Conservation (phyloP, 2,329 filamentous ascomycete genomes). For the Epichloe uncinata region DNA sequence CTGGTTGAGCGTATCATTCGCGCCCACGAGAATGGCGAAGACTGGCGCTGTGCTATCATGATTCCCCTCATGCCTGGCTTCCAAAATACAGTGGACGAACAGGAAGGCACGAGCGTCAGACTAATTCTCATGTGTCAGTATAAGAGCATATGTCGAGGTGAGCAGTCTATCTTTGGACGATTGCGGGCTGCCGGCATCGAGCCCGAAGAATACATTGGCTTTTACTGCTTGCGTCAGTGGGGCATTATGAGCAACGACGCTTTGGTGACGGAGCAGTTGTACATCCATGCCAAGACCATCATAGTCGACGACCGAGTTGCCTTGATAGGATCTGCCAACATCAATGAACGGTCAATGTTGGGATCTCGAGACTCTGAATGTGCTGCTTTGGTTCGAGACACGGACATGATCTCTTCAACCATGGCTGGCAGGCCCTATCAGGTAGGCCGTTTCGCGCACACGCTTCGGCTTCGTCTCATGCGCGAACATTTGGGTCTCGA, state of each 20-base stretch:
- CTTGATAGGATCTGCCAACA: constrained; percentile 94
- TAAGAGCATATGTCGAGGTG: constrained; percentile 86
- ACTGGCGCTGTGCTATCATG: constrained; percentile 80
- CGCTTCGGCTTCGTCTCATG: constrained; percentile 86
- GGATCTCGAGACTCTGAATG: constrained; percentile 86
- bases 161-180: constrained; percentile 81
- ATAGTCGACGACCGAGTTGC: constrained; percentile 87
- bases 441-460: constrained; percentile 86
- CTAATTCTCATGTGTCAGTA: constrained; percentile 97
- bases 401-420: constrained; percentile 78
- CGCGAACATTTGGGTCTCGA: constrained; percentile 93
- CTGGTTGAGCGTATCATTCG: constrained; percentile 83
- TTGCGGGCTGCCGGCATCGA: constrained; percentile 70
- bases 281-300: constrained; percentile 96
- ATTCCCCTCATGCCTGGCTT: constrained; percentile 98
- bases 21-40: constrained; percentile 69
- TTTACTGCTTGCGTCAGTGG: constrained; percentile 88
- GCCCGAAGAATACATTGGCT: constrained; percentile 88
- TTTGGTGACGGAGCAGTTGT: constrained; percentile 88
- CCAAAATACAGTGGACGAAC: constrained; percentile 88
- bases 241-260: constrained; percentile 76
- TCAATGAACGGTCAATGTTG: constrained; percentile 94
- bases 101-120: constrained; percentile 86
- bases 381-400: constrained; percentile 81
- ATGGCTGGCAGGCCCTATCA: constrained; percentile 86